Conservation (phyloP, 1,284 basidiomycete genomes). For the Stereum hirsutum region DNA sequence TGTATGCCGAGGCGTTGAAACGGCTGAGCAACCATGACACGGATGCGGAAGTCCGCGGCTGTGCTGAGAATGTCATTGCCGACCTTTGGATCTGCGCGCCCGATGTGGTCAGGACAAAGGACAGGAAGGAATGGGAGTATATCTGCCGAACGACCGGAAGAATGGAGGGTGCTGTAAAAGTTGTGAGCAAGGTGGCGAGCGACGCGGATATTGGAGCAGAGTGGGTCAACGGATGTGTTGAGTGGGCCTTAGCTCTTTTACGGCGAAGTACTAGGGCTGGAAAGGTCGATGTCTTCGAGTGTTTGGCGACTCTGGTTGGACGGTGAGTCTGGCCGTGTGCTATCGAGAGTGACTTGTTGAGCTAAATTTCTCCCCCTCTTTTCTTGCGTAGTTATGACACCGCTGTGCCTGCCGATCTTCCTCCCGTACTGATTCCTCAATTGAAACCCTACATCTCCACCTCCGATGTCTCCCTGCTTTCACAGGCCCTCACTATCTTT, state of each 20-base stretch:
- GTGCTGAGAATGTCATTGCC: constrained; percentile 77
- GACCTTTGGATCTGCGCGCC: constrained; percentile 84
- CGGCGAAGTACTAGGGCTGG: constrained; percentile 75
- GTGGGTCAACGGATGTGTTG: constrained; percentile 76
- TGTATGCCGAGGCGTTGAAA: constrained; percentile 69
- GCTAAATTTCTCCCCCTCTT: not conserved
- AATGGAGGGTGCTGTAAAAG: constrained; percentile 62
- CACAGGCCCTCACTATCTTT: constrained; percentile 65
- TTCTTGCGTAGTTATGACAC: constrained; percentile 58
- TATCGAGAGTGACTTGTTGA: not conserved
- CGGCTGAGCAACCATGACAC: constrained; percentile 77
- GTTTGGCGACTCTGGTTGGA: constrained; percentile 66
- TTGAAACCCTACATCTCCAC: constrained; percentile 67
- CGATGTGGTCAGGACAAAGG: constrained; percentile 53
- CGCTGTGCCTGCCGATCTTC: constrained; percentile 53
- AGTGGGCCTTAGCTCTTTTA: constrained; percentile 72
- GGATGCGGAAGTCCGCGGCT: constrained; percentile 84
- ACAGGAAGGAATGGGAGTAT: constrained; percentile 68
- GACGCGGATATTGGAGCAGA: constrained; percentile 59
- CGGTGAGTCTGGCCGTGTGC: constrained; percentile 31
- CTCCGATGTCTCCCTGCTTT: constrained; percentile 69
- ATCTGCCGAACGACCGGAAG: constrained; percentile 75
- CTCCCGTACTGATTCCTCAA: constrained; percentile 58
- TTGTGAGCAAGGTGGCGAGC: constrained; percentile 62
- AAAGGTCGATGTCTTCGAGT: constrained; percentile 76